A percentile compares a stretch with the other conserved stretches of the same genome.
phyloP scores from a whole-genome alignment of 2,329 filamentous ascomycete species.

The Kalmusia sp. region DNA sequence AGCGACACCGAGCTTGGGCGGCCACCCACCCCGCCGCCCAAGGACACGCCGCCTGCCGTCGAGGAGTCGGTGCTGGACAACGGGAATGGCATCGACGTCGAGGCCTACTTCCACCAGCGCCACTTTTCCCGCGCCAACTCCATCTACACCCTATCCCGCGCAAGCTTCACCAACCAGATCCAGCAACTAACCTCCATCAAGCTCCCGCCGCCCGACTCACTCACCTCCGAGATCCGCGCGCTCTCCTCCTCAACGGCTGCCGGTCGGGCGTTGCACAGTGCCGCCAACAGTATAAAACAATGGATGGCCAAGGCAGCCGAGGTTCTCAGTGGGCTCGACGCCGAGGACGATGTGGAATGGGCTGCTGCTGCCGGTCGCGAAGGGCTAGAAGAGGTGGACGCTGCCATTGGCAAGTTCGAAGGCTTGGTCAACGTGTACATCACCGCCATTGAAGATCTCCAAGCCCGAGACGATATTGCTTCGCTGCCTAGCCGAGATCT shows the following conservation, averaged over 20 bases:
- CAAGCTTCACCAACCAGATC: conserved; percentile 91
- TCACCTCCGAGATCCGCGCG: conserved; percentile 82
- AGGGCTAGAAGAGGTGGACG: conserved; percentile 72
- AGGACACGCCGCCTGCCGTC: conserved; percentile 50
- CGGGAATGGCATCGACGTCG: conserved; percentile 55
- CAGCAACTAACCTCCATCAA: conserved; percentile 90
- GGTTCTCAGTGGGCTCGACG: conserved; percentile 86
- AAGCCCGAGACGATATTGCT: conserved; percentile 77
- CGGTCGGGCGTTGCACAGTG: conserved; percentile 80
- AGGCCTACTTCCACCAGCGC: conserved; percentile 71
- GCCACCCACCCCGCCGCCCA: conserved; percentile 58
- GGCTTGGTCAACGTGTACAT: conserved; percentile 91
- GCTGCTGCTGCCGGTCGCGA: conserved; percentile 85
- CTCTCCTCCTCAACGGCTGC: conserved; percentile 88
- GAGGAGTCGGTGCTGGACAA: conserved; percentile 42
- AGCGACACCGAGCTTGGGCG: conserved; percentile 23
- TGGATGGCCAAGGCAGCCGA: conserved; percentile 95
- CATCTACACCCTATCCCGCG: conserved; percentile 90
- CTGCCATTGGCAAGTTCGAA: conserved; percentile 83
- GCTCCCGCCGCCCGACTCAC: conserved; percentile 81
- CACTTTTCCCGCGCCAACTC: conserved; percentile 72
- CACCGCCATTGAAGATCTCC: conserved; percentile 89
- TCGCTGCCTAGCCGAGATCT: conserved; percentile 75
- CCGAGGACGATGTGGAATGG: conserved; percentile 98
- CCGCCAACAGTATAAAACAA: conserved; percentile 88